A percentile compares a stretch with the other conserved stretches of the same genome.
phyloP scores from a whole-genome alignment of 2,329 filamentous ascomycete genomes.

The Salinomyces thailandicus region DNA sequence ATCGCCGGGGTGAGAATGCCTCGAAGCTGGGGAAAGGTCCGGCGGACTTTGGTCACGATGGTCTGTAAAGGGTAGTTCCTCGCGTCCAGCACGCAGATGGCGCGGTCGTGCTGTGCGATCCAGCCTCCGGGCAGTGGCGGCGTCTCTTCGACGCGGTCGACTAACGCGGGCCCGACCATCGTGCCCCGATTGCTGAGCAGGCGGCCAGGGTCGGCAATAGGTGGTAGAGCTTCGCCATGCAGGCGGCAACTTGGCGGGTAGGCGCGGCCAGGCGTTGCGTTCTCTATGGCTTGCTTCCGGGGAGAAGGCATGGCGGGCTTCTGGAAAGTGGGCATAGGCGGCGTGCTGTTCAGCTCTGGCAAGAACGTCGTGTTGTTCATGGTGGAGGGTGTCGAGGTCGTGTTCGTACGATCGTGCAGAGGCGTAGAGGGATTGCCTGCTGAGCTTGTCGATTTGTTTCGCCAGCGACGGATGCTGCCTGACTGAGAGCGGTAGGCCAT shows the following conservation, averaged over 20 bases:
- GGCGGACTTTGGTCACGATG: slow-evolving; percentile 23
- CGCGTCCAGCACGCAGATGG: slow-evolving; percentile 27
- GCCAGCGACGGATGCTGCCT: slow-evolving; percentile 10
- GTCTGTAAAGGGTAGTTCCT: slow-evolving; percentile 17
- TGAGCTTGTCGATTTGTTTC: slow-evolving; percentile 8
- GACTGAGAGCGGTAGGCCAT: slow-evolving; percentile 7
- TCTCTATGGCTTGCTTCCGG: background rate
- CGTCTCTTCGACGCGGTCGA: slow-evolving; percentile 18
- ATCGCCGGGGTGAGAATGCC: slow-evolving; percentile 21
- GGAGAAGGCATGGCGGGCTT: slow-evolving; percentile 10
- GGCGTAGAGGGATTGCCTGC: slow-evolving; percentile 8
- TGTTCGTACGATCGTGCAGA: slow-evolving; percentile 15
- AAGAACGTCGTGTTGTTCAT: slow-evolving; percentile 15
- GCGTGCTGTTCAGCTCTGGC: slow-evolving; percentile 21
- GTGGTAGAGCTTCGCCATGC: slow-evolving; percentile 1
- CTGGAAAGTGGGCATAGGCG: slow-evolving; percentile 22
- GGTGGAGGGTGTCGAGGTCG: slow-evolving; percentile 11
- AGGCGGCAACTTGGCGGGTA: background rate
- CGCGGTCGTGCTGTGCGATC: slow-evolving; percentile 23
- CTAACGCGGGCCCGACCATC: slow-evolving; percentile 7
- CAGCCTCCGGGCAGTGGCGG: slow-evolving; percentile 23
- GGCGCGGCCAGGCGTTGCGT: background rate
- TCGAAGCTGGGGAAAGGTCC: slow-evolving; percentile 19
- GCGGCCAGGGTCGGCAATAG: slow-evolving; percentile 4
- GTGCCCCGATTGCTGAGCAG: slow-evolving; percentile 8